These are phyloP conservation scores for Solanum clarkiae DNA, from an alignment of 257 asterid species.

Conservation along the genomic window DNA sequence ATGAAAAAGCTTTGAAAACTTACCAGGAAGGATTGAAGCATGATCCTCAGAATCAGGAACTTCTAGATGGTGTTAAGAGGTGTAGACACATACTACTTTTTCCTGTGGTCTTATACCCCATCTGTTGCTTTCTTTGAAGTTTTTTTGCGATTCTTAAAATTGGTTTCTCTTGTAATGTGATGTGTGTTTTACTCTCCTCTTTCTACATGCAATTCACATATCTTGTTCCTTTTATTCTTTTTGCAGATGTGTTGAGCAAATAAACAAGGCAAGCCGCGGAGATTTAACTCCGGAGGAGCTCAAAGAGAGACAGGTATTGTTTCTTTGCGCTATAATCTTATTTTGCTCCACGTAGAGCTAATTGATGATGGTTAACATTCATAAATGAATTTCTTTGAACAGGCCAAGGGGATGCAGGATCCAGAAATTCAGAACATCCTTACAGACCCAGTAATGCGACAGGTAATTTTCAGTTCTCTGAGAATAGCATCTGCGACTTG, in stretches of 20 bases:
- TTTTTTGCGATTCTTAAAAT: not conserved
- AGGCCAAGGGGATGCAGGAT: conserved; percentile 95
- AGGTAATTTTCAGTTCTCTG: conserved; percentile 24
- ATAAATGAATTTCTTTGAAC: not conserved
- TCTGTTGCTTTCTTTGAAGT: conserved; percentile 4
- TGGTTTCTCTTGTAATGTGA: not conserved
- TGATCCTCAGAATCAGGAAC: conserved; percentile 67
- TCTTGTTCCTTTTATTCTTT: not conserved
- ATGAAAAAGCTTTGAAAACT: conserved; percentile 59
- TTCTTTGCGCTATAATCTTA: not conserved
- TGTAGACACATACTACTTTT: conserved; percentile 17
- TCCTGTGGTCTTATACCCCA: not conserved
- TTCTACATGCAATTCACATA: not conserved
- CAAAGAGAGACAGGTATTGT: conserved; percentile 88
- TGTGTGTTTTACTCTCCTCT: not conserved
- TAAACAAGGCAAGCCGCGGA: conserved; percentile 85
- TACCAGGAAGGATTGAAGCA: conserved; percentile 78
- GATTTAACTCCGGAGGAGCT: conserved; percentile 84
- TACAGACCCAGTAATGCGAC: conserved; percentile 94
- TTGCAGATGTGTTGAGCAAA: conserved; percentile 75
- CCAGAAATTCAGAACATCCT: conserved; percentile 91
- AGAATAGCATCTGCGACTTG: not conserved
- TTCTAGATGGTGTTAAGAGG: conserved; percentile 85
- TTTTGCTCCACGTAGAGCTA: not conserved
- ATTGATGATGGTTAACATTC: not conserved